Evolutionary conservation across 495 filamentous ascomycete species (phyloP), one percentile per base, ranked within the genome.

Genomic region (Podospora tetraspora): DNA sequence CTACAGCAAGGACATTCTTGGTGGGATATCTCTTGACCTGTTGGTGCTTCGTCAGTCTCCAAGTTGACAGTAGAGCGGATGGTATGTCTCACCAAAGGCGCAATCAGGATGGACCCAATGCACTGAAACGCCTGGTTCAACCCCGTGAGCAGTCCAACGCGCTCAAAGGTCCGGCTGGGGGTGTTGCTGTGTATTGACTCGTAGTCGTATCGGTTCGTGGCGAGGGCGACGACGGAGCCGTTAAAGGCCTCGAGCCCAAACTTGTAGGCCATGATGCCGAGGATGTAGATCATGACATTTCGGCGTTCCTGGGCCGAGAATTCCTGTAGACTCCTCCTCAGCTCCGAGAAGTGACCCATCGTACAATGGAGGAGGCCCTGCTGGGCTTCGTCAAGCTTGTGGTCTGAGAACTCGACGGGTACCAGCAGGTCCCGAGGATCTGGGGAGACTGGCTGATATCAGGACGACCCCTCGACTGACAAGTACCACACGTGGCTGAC

Each of bases 161-260:
- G 72, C 66, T 78, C 75, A 59, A 83, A 82, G 3, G 79, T 79
- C 67, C 77, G 78, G 52, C 76, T 68, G 1, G 75, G 69, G 3
- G 72, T 76, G 1, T 67, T 61, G 66, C 61, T 67, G 10, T 43
- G 43, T 16, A 68, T 67, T 19, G 78, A 70, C 56, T 80, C 79
- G 66, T 77, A 78, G 69, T 80, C 79, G 67, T 82, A 83, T n/a
- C 80, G 75, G 64, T 82, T 82, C 2, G 76, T 81, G 6, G 81
- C 79, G 5, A 83, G 74, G 2, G 79, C 75, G 29, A 80, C 72
- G 22, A 83, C 75, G 27, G 80, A 79, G 5, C 78, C 79, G 69
- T 81, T 83, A 73, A 82, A 84, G 8, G 78, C 80, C 62, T 83
- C 81, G 5, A 84, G 72, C 2, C 80, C 80, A 29, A 83, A 78